Evolutionary conservation across 2,329 filamentous ascomycete genomes (phyloP).

Genomic region (Microcyclosporella mali): DNA sequence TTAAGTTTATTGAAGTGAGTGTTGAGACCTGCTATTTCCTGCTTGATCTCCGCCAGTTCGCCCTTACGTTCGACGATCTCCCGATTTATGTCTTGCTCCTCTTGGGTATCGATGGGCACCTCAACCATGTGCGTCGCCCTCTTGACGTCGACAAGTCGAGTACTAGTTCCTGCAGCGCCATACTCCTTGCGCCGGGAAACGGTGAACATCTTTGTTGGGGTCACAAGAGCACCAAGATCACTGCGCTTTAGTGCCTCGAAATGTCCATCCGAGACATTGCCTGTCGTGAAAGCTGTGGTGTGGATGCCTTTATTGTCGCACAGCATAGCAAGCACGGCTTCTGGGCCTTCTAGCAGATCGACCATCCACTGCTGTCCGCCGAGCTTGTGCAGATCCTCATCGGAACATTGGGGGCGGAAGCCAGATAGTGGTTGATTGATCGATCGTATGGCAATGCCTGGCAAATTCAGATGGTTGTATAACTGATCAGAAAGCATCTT

Average conservation of each 20-base stretch:
- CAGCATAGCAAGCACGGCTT: constrained; percentile 79
- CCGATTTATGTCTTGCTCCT: constrained; percentile 55
- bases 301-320: constrained; percentile 68
- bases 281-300: constrained; percentile 57
- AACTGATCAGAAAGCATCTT: constrained; percentile 63
- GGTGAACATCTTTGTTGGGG: constrained; percentile 57
- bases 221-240: constrained; percentile 63
- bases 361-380: constrained; percentile 77
- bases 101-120: constrained; percentile 63
- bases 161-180: constrained; percentile 65
- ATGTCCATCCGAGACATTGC: constrained; percentile 59
- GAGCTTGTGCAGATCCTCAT: constrained; percentile 48
- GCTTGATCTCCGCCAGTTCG: constrained; percentile 35
- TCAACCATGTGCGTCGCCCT: constrained; percentile 68
- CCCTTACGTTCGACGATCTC: constrained; percentile 41
- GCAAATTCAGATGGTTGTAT: constrained; percentile 57
- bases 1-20: constrained; percentile 20
- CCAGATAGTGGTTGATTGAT: constrained; percentile 49
- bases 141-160: constrained; percentile 55
- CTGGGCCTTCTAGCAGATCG: constrained; percentile 74
- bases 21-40: constrained; percentile 29
- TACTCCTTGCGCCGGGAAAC: constrained; percentile 73
- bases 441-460: constrained; percentile 65
- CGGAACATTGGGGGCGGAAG: constrained; percentile 51
- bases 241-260: constrained; percentile 55